These are phyloP conservation scores for Fusarium hostae DNA, from an alignment of 2,329 filamentous ascomycete species.

Conservation along the genomic window DNA sequence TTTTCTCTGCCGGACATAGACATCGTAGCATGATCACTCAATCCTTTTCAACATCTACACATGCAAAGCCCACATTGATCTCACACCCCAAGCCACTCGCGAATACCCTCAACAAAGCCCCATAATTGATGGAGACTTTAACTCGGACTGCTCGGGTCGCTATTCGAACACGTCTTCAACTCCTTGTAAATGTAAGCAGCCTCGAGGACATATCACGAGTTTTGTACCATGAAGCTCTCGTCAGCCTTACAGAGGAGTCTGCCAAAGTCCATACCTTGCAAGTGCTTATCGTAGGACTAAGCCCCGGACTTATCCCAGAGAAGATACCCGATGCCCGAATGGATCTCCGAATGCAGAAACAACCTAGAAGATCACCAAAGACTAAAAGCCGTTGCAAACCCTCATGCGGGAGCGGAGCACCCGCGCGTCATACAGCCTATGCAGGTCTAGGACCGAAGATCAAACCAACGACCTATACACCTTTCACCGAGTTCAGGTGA, in stretches of 20 bases:
- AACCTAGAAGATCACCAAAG: not conserved
- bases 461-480: constrained; percentile 23
- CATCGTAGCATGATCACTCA: not conserved
- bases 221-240: constrained; percentile 37
- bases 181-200: constrained; percentile 8
- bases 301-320: constrained; percentile 1
- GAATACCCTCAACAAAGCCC: not conserved
- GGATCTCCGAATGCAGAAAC: constrained; percentile 10
- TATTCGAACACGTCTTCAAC: not conserved
- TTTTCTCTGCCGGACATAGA: not conserved
- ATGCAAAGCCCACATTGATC: constrained; percentile 7
- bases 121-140: not conserved
- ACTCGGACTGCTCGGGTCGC: not conserved
- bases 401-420: not conserved
- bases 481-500: constrained; percentile 9
- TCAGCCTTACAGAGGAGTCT: constrained; percentile 41
- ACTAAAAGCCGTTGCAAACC: not conserved
- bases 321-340: not conserved
- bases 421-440: constrained; percentile 25
- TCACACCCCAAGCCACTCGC: not conserved
- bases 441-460: constrained; percentile 15
- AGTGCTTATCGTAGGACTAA: constrained; percentile 43
- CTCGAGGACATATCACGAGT: constrained; percentile 12
- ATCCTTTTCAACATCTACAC: not conserved
- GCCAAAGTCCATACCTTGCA: constrained; percentile 28